Base-by-base conservation (phyloP, 2,329 filamentous ascomycete genomes). In the Alternaria conjuncta region DNA sequence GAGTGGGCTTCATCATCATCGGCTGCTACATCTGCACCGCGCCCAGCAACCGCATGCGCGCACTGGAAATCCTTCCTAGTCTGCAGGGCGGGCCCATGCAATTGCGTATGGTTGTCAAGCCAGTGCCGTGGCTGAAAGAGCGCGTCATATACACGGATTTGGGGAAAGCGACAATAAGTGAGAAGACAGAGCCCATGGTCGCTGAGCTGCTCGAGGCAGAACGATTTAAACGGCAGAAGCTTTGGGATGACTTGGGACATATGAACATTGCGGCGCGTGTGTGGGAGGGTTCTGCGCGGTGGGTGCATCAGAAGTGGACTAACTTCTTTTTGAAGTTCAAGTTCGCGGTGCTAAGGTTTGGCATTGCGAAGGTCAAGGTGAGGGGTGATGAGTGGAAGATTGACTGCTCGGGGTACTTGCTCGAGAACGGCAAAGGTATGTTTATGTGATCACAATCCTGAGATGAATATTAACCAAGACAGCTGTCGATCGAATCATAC, bases 301-400 rank as follows among this genome's bases (percentile, higher is more conserved):
- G 71, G 67, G 66, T 78, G 9, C 71, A 79, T 49, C 75, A 79
- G 57, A 78, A 75, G 55, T 78, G 75, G 75, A 78, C 73, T 9
- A 75, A 71, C 21, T 79, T 79, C 67, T 79, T 79, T 47, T 54
- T 76, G 30, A 68, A 64, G 10, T 79, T 79, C 68, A 79, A 79
- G 56, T 78, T 76, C 43, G 73, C 74, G 6, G 74, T 79, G 10
- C 56, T 78, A 36, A 70, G 73, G 21, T 79, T 78, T 41, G 76
- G 77, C 4, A 74, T 75, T 51, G 73, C 72, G 5, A 68, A 72
- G 11, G 65, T 79, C 5, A 67, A 76, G 51, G 74, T 78, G 4
- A 62, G 73, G 15, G 76, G 71, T 7, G 70, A 73, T 15, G 77
- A 77, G 55, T 79, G 76, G 76, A 79, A 79, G 65, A 73, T 79